Conservation (phyloP, 768 basidiomycete genomes). For the Leucogyrophana mollusca region DNA sequence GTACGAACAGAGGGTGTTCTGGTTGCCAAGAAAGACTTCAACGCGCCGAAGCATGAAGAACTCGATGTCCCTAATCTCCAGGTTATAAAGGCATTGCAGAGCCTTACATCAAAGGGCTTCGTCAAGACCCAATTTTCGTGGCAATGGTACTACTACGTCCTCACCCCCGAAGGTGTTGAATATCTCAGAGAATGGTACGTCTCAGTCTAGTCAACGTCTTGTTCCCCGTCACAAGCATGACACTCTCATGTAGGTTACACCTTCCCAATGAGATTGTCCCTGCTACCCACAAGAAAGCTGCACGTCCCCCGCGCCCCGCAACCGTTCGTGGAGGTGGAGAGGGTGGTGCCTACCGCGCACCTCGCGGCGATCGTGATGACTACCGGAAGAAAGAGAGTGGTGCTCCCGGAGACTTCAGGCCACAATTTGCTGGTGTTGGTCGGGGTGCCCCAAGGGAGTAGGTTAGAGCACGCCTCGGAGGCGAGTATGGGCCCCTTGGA, state of each 20-base stretch:
- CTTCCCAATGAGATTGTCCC: slow-evolving; percentile 96
- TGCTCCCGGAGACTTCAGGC: slow-evolving; percentile 86
- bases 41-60: slow-evolving; percentile 95
- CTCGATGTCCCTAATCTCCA: slow-evolving; percentile 69
- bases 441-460: slow-evolving; percentile 81
- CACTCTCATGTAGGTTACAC: slow-evolving; percentile 65
- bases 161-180: slow-evolving; percentile 96
- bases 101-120: slow-evolving; percentile 71
- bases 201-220: neutral
- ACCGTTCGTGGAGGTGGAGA: slow-evolving; percentile 69
- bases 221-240: slow-evolving; percentile 28
- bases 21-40: slow-evolving; percentile 99
- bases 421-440: slow-evolving; percentile 86
- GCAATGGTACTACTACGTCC: slow-evolving; percentile 98
- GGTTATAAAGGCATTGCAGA: slow-evolving; percentile 71
- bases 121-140: slow-evolving; percentile 99
- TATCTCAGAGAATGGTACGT: slow-evolving; percentile 87
- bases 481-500: neutral
- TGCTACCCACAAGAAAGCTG: slow-evolving; percentile 95
- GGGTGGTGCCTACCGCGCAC: slow-evolving; percentile 82
- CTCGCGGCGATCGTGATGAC: slow-evolving; percentile 86
- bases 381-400: slow-evolving; percentile 88
- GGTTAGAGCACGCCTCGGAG: neutral
- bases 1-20: slow-evolving; percentile 83
- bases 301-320: slow-evolving; percentile 82